Base-by-base conservation (phyloP, 179 eudicot species). In the Amaranthus tricolor region DNA sequence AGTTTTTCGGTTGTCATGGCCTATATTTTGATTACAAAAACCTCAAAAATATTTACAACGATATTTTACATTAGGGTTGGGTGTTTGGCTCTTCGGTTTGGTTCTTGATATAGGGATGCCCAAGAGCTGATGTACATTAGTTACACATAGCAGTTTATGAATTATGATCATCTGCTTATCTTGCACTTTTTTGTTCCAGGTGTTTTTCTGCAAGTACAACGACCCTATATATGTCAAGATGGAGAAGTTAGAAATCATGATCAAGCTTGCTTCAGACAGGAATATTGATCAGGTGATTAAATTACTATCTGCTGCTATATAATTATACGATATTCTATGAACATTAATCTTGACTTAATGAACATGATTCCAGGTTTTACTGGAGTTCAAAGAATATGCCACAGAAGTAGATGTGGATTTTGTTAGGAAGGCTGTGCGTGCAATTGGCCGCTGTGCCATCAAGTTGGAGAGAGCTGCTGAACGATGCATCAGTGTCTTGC, bases 401-500 rank as follows among this genome's bases (percentile, higher is more conserved):
- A 92, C 99, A n/a, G 99, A 95, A 83, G 99, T 95, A 44, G 99
- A 95, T 86, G 97, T 95, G 49, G 99, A 95, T 81, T 95, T 95
- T 83, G 99, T 95, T 62, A 90, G 99, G 76, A 95, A 93, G 85
- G 96, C 97, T 76, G 99, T 95, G 48, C 97, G 97, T 79, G 99
- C 99, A 43, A 95, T 95, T 82, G 99, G 99, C 71, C 93, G 99
- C 7, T 95, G 99, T 83, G 99, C 99, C 76, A 95, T 95, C 83
- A 95, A 95, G 85, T 83, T 95, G 58, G 99, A 95, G 90, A 92
- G 99, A 81, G 99, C 99, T 44, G 97, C 99, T 76, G 99, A 95
- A 79, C 93, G 99, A 56, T 95, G 99, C 89, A 95, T 95, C 52
- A 95, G 99, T 84, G 99, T 95, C 77, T 85, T 95, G 80, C 90